phyloP scores from a whole-genome alignment of 768 basidiomycete genomes.

The Phlebiopsis gigantea region DNA sequence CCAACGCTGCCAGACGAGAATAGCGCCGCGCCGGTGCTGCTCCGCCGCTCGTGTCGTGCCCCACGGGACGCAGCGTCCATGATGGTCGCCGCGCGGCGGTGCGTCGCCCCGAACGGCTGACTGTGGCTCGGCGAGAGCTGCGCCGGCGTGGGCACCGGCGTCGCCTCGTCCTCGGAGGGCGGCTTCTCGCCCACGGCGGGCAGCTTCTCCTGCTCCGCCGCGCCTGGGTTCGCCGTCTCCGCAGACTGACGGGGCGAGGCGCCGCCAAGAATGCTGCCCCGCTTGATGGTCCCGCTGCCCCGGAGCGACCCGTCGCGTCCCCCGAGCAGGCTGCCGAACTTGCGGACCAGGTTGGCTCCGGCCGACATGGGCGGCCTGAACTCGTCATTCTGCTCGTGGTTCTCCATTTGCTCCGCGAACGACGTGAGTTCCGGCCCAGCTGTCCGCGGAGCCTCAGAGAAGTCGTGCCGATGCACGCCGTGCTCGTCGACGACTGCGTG shows the following conservation, averaged over 20 bases:
- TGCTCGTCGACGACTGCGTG: slow-evolving; percentile 38
- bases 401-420: slow-evolving; percentile 39
- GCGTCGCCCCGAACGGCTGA: slow-evolving; percentile 53
- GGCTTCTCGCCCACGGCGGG: slow-evolving; percentile 24
- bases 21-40: slow-evolving; percentile 66
- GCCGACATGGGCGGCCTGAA: slow-evolving; percentile 36
- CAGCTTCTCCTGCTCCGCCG: slow-evolving; percentile 16
- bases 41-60: slow-evolving; percentile 48
- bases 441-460: slow-evolving; percentile 44
- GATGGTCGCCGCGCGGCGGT: slow-evolving; percentile 74
- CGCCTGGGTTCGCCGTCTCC: slow-evolving; percentile 13
- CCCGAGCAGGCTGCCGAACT: slow-evolving; percentile 64
- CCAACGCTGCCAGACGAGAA: slow-evolving; percentile 52
- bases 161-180: slow-evolving; percentile 15
- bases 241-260: slow-evolving; percentile 33
- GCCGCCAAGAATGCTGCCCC: slow-evolving; percentile 48
- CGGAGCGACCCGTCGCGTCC: slow-evolving; percentile 41
- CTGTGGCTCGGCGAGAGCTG: slow-evolving; percentile 37
- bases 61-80: slow-evolving; percentile 63
- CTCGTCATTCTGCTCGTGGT: slow-evolving; percentile 29
- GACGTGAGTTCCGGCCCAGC: slow-evolving; percentile 60
- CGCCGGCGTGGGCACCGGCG: slow-evolving; percentile 15
- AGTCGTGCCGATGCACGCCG: slow-evolving; percentile 23
- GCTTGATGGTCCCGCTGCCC: slow-evolving; percentile 31
- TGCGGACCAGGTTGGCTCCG: slow-evolving; percentile 69